Conservation (phyloP, 441 rosid species). For the Pelargonium fulgidum region DNA sequence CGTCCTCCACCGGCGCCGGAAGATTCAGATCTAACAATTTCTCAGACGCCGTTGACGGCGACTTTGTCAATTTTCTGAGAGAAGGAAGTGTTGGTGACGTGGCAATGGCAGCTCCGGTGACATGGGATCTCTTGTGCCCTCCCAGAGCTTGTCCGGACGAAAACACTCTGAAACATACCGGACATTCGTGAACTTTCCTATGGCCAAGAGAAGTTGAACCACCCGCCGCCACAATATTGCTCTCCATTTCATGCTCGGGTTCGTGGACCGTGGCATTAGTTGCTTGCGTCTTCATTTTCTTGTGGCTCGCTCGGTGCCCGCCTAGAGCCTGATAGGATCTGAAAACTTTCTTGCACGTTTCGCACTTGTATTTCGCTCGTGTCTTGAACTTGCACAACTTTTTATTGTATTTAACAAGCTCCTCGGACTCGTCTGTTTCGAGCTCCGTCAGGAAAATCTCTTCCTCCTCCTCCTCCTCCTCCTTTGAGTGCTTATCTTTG, state of each 20-base stretch:
- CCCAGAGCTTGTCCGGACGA: constrained; percentile 95
- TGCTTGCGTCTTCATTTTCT: constrained; percentile 41
- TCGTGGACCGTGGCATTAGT: too few relatives aligned
- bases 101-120: constrained; percentile 29
- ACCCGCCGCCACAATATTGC: constrained; percentile 20
- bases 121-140: constrained; percentile 91
- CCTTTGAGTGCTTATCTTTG: too few relatives aligned
- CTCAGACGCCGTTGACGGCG: constrained; percentile 22
- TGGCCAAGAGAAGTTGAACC: too few relatives aligned
- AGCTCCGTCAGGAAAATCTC: constrained; percentile 25
- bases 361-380: constrained; percentile 47
- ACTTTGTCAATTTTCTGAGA: constrained; percentile 23
- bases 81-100: constrained; percentile 24
- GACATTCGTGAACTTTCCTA: constrained; percentile 70
- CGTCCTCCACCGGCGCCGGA: constrained; percentile 75
- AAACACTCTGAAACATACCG: constrained; percentile 70
- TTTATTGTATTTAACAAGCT: constrained; percentile 23
- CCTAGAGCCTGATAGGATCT: constrained; percentile 70
- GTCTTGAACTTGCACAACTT: constrained; percentile 10
- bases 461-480: constrained; percentile 23
- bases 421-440: constrained; percentile 31
- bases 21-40: constrained; percentile 80
- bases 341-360: constrained; percentile 52
- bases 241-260: constrained; percentile 27
- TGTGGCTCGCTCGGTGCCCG: constrained; percentile 69